Base-by-base conservation (phyloP, 176 grass and related monocot species). In the Oryza nivara region DNA sequence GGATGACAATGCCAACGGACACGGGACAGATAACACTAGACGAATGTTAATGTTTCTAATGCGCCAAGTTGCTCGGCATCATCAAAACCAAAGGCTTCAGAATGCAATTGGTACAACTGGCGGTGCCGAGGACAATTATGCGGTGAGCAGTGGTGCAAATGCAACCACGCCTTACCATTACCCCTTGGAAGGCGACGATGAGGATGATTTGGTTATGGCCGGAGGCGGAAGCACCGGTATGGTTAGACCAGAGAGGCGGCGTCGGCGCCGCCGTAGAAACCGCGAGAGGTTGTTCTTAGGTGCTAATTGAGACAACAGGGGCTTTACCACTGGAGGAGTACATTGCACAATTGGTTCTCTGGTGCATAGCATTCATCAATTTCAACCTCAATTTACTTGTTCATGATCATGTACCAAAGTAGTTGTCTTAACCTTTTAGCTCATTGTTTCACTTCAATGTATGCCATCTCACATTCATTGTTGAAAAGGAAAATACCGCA, bases 21-120 rank as follows among this genome's bases (percentile, higher is more conserved):
- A 70, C 72, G 92, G 80, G 45, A 68, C 79, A 26, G 91, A 80
- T 44, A 85, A 90, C 52, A 68, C 82, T 52, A 87, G 91, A 32
- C 94, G 88, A 15, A 88, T 99, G 83, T 65, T 99, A 20, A 82
- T 94, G 66, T 92, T 99, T 67, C 88, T 99, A 60, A 89, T 99
- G 83, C 88, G 90, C 65, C 89, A 99, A 65, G 90, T 92, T 72
- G 88, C 97, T 65, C 89, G 65, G 34, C 91, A 85, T 30, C 87
- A 94, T 13, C 92, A 88, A 80, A 83, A 82, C 74, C 88, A 86
- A 72, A 96, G 90, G 81, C 76, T 84, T 74, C 88, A 92, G 15
- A 89, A 76, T 64, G 83, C 67, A 63, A 89, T 71, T 20, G 58
- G 72, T 65, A 75, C 83, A n/a, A 25, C 88, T 69, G 91, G 88